A percentile compares a stretch with the other conserved stretches of the same genome.
phyloP scores from a whole-genome alignment of 2,329 filamentous ascomycete genomes.

The Stagonosporopsis rhizophila region DNA sequence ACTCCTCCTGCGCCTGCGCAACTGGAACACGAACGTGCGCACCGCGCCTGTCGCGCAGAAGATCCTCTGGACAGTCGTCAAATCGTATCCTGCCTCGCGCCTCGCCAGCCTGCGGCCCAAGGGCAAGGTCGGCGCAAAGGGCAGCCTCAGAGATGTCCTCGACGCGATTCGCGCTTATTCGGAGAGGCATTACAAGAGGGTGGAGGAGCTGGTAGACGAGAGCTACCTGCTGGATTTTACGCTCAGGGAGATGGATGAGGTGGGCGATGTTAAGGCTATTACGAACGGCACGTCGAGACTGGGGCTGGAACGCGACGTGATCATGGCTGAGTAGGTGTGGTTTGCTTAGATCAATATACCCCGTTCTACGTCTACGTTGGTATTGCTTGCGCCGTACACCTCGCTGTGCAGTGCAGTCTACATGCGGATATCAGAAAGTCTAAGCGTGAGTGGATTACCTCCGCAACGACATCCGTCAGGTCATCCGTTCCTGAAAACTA shows the following conservation, averaged over 20 bases:
- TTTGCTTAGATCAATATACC: conserved; percentile 18
- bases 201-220: conserved; percentile 91
- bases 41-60: conserved; percentile 86
- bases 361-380: conserved; percentile 12
- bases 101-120: conserved; percentile 69
- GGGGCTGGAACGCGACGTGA: conserved; percentile 35
- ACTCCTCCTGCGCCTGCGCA: conserved; percentile 80
- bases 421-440: neutral
- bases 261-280: conserved; percentile 46
- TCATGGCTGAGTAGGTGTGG: conserved; percentile 40
- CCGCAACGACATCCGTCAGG: neutral
- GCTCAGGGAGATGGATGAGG: conserved; percentile 86
- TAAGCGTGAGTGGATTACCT: neutral
- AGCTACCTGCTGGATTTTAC: conserved; percentile 95
- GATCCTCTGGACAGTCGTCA: conserved; percentile 79
- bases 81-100: conserved; percentile 78
- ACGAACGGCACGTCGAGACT: conserved; percentile 35
- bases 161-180: conserved; percentile 90
- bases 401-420: neutral
- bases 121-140: conserved; percentile 45
- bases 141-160: conserved; percentile 76
- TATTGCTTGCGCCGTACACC: neutral
- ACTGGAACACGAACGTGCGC: conserved; percentile 97
- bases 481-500: neutral
- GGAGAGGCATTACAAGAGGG: conserved; percentile 86